Conservation (phyloP, 2,329 filamentous ascomycete species). For the Chalaropsis thielavioides region DNA sequence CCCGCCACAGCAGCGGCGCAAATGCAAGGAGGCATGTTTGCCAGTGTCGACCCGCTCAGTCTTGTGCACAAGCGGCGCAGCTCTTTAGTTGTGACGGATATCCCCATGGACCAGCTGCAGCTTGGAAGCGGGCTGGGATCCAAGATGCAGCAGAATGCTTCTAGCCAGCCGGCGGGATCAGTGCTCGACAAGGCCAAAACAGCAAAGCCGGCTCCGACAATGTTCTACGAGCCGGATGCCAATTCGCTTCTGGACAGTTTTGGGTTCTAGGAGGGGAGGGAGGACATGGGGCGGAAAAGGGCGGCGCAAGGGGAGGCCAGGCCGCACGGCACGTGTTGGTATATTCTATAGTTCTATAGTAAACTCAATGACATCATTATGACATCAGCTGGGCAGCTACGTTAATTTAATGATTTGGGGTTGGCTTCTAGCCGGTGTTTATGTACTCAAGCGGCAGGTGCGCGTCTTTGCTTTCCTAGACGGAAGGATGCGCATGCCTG, state of each 20-base stretch:
- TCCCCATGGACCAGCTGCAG: conserved; percentile 34
- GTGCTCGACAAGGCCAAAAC: conserved; percentile 24
- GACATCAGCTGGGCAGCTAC: neutral
- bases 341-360: neutral
- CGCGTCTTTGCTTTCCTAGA: neutral
- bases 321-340: neutral
- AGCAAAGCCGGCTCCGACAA: conserved; percentile 50
- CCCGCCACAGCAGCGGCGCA: conserved; percentile 18
- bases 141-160: conserved; percentile 26
- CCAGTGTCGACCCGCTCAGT: conserved; percentile 45
- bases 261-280: conserved; percentile 50
- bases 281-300: neutral
- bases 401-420: neutral
- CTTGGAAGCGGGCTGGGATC: neutral
- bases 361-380: conserved; percentile 1
- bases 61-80: conserved; percentile 51
- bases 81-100: conserved; percentile 67
- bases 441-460: neutral
- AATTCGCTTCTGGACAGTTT: conserved; percentile 83
- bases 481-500: neutral
- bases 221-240: conserved; percentile 85
- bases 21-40: conserved; percentile 29
- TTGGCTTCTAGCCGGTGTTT: neutral
- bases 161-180: neutral
- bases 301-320: neutral